These are phyloP conservation scores for Articulospora tetracladia DNA, from an alignment of 495 filamentous ascomycete genomes.

Conservation along the genomic window DNA sequence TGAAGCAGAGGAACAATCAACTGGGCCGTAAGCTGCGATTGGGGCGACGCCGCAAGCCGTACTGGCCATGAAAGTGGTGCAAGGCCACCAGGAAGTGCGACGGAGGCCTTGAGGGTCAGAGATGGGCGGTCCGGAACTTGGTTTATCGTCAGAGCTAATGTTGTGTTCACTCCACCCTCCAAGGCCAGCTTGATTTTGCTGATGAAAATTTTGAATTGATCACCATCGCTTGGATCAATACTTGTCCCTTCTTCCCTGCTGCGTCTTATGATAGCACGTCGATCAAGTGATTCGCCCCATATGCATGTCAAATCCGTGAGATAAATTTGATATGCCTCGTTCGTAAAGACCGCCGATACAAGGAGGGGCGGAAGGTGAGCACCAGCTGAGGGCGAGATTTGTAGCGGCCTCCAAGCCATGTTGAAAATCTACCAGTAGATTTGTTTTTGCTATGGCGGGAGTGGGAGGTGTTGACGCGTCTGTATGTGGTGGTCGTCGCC, in stretches of 20 bases:
- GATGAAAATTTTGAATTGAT: conserved; percentile 70
- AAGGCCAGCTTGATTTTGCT: conserved; percentile 66
- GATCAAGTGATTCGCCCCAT: conserved; percentile 74
- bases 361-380: conserved; percentile 46
- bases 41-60: conserved; percentile 48
- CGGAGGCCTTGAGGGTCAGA: conserved; percentile 56
- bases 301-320: conserved; percentile 81
- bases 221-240: conserved; percentile 76
- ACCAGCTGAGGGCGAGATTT: conserved; percentile 6
- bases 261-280: conserved; percentile 57
- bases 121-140: conserved; percentile 16
- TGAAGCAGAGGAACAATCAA: conserved; percentile 68
- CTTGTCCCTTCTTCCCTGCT: conserved; percentile 64
- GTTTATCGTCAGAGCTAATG: conserved; percentile 25
- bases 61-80: conserved; percentile 68
- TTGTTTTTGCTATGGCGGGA: background rate
- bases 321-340: conserved; percentile 62
- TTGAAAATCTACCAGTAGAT: background rate
- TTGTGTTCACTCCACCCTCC: conserved; percentile 31
- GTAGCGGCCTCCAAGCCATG: conserved; percentile 21
- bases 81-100: conserved; percentile 63
- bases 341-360: conserved; percentile 45
- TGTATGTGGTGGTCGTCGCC: background rate
- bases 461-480: background rate
- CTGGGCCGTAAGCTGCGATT: conserved; percentile 50